phyloP scores from a whole-genome alignment of 345 rosid species.

The Gossypium herbaceum region DNA sequence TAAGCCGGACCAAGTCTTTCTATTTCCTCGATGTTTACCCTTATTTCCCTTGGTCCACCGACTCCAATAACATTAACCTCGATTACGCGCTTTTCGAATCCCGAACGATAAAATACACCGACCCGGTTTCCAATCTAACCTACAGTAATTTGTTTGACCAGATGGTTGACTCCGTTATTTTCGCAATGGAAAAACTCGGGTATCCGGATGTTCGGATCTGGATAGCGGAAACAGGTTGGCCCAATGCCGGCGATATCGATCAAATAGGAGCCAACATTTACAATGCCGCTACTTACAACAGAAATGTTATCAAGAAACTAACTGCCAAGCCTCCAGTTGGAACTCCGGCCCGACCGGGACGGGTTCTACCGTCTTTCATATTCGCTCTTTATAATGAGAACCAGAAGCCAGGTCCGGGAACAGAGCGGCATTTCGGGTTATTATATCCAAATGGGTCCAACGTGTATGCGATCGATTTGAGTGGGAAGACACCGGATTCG shows the following conservation, averaged over 20 bases:
- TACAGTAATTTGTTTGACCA: slow-evolving; percentile 89
- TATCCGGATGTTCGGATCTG: slow-evolving; percentile 65
- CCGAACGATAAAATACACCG: slow-evolving; percentile 47
- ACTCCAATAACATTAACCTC: slow-evolving; percentile 52
- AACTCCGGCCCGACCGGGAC: slow-evolving; percentile 83
- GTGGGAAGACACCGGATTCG: slow-evolving; percentile 48
- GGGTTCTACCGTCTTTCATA: slow-evolving; percentile 51
- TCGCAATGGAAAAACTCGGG: slow-evolving; percentile 78
- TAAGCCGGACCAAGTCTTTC: slow-evolving; percentile 85
- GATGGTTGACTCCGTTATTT: slow-evolving; percentile 71
- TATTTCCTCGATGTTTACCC: slow-evolving; percentile 80
- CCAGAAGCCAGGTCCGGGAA: slow-evolving; percentile 79
- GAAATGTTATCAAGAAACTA: slow-evolving; percentile 60
- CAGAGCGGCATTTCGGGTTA: slow-evolving; percentile 91
- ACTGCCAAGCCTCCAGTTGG: slow-evolving; percentile 59
- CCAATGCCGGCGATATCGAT: slow-evolving; percentile 78
- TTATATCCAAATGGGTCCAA: slow-evolving; percentile 63
- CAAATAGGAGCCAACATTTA: slow-evolving; percentile 81
- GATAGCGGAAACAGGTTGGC: slow-evolving; percentile 99
- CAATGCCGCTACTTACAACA: slow-evolving; percentile 89
- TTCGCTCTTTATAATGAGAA: slow-evolving; percentile 86
- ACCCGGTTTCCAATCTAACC: slow-evolving; percentile 56
- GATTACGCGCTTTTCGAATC: slow-evolving; percentile 65
- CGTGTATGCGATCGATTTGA: slow-evolving; percentile 62
- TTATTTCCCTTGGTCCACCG: slow-evolving; percentile 67